Base-by-base conservation (phyloP, 371 early-diverging fungal genomes). In the Mucor lusitanicus region DNA sequence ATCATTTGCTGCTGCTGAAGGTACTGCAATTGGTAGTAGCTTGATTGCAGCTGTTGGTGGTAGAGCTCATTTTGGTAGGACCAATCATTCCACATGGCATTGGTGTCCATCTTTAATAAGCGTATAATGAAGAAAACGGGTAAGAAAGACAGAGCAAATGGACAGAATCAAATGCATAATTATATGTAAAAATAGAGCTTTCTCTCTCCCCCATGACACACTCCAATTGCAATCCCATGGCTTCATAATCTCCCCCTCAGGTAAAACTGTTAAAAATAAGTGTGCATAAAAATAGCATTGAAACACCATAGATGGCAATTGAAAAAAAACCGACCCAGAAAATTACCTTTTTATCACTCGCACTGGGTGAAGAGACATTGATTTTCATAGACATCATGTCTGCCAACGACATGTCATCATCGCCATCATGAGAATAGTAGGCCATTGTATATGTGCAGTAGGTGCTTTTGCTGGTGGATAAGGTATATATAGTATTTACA, bases 1-100 rank as follows among this genome's bases (percentile, higher is more conserved):
- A 65, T 53, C 63, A 69, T 62, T 39, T 72, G 73, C 30, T 69
- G 69, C 40, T 72, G 73, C 23, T 72, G 73, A 17, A 69, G 65
- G 13, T 72, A 69, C 39, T 72, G 73, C n/a, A 69, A 27, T 44
- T 72, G 73, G 40, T 69, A 59, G 55, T 69, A 72, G 9, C 66
- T 72, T 32, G 73, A 53, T 37, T 72, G 69, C 27, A 72, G 13
- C 39, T 72, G 73, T 12, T 72, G 64, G 15, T 72, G 68, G 32
- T 72, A 65, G 3, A 61, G n/a, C 17, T 72, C 61, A 50, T 70
- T 58, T 39, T 65, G 66, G n/a, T n/a, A 28, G 19, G 33, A 21
- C 61, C 62, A 63, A 21, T 70, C 66, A 42, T 63, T 62, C 65
- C 62, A 70, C 44, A 64, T 64, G 25, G 33, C 12, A 39, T 50